Evolutionary conservation across 75 land plant genomes (phyloP).

Genomic region (Pinus taeda): DNA sequence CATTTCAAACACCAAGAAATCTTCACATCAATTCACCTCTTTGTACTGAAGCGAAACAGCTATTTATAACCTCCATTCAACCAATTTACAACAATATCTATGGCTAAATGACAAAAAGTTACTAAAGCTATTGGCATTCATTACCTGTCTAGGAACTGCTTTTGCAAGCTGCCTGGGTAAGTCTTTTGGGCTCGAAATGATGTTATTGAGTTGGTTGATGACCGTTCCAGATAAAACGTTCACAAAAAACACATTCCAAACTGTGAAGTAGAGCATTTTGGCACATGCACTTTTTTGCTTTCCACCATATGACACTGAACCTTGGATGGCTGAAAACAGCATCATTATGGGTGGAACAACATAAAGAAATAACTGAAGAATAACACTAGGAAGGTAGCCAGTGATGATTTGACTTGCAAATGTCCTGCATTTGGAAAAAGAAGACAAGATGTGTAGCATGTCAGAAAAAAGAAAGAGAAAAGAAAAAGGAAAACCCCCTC

Average conservation of each 20-base stretch:
- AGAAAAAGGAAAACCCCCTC: no score
- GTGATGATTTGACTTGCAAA: conserved; percentile 56
- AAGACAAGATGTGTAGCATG: not conserved
- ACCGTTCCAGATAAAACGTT: conserved; percentile 71
- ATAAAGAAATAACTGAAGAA: conserved; percentile 56
- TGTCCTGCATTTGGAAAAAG: conserved; percentile 41
- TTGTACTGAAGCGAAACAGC: not conserved
- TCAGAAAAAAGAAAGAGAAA: no score
- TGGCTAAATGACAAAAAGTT: not conserved
- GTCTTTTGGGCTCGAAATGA: conserved; percentile 54
- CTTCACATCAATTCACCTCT: not conserved
- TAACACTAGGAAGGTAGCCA: conserved; percentile 88
- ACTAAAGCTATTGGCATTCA: not conserved
- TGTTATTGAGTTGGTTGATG: conserved; percentile 35
- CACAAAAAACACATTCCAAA: conserved; percentile 87
- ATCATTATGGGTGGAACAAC: conserved; percentile 78
- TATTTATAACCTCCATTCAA: not conserved
- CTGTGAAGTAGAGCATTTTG: conserved; percentile 72
- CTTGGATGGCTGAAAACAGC: conserved; percentile 72
- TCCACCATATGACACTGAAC: conserved; percentile 71
- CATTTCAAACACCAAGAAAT: not conserved
- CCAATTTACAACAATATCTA: not conserved
- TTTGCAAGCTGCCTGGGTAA: conserved; percentile 70
- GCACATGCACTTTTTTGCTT: conserved; percentile 81
- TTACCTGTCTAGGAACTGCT: conserved; percentile 82